Base-by-base conservation (phyloP, 345 rosid genomes). In the Camelina hispida region DNA sequence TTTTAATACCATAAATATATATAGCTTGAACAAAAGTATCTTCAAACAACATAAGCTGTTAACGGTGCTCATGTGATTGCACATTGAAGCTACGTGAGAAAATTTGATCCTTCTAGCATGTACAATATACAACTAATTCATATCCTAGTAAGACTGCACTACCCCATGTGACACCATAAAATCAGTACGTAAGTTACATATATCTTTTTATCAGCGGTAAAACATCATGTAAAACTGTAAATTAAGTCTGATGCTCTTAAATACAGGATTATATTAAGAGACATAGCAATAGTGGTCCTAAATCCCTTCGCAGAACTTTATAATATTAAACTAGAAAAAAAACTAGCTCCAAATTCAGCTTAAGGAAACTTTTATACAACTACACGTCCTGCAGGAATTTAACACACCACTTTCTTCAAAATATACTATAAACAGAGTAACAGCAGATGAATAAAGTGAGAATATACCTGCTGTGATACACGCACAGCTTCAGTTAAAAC, bases 401-500 rank as follows among this genome's bases (percentile, higher is more conserved):
- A 65, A 65, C 38, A 72, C 37, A 30, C 42, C 32, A 57, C 61
- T 71, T 64, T 71, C 62, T 59, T 42, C 77, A 51, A 13, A 54
- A 42, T 30, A 42, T 14, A 78, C 12, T 58, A 51, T 50, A 59
- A 37, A 78, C 6, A 51, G 17, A 66, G 43, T 65, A 60, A 32
- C 38, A 72, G 23, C 20, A 16, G 20, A 73, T 51, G 16, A 51
- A 60, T 35, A 25, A 46, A 61, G 25, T 69, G 67, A 61, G 60
- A 13, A 63, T 22, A 66, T 69, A 92, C 99, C 97, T 88, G 89
- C 69, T 90, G 99, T 32, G 91, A 90, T 55, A 87, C 85, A 48
- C 86, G 89, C 69, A 95, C 96, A 62, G 97, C 99, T 81, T 95
- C 99, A 48, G 91, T 88, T 50, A 95, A 85, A 82, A 88, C 97